These are phyloP conservation scores for Cucurbita pepo DNA, from an alignment of 306 rosid species.

Conservation along the genomic window DNA sequence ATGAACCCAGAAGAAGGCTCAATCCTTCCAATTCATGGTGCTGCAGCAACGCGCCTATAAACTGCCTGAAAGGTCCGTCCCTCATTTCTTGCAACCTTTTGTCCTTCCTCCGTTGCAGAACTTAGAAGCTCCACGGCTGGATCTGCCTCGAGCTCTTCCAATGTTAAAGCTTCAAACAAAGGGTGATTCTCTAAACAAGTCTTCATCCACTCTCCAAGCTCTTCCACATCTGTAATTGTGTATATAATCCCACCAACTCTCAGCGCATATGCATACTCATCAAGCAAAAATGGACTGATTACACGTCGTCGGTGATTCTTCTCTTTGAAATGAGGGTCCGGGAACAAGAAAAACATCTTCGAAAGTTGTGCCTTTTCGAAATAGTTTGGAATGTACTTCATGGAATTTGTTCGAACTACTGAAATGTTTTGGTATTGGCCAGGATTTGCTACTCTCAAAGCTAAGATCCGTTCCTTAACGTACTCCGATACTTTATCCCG, in stretches of 20 bases:
- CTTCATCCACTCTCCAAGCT: slow-evolving; percentile 94
- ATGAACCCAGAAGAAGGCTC: not conserved
- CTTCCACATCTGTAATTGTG: slow-evolving; percentile 90
- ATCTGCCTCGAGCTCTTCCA: slow-evolving; percentile 68
- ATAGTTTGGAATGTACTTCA: slow-evolving; percentile 91
- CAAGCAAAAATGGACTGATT: slow-evolving; percentile 70
- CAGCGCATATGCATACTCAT: slow-evolving; percentile 74
- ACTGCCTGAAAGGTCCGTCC: slow-evolving; percentile 80
- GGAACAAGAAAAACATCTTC: slow-evolving; percentile 92
- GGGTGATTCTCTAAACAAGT: slow-evolving; percentile 77
- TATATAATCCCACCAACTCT: slow-evolving; percentile 75
- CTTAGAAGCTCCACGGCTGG: slow-evolving; percentile 59
- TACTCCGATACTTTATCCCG: slow-evolving; percentile 84
- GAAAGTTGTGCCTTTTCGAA: slow-evolving; percentile 74
- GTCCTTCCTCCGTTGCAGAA: slow-evolving; percentile 94
- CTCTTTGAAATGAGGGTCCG: slow-evolving; percentile 98
- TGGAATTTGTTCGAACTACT: slow-evolving; percentile 83
- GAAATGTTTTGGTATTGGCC: slow-evolving; percentile 81
- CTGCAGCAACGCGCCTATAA: slow-evolving; percentile 42
- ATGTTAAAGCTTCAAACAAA: slow-evolving; percentile 57
- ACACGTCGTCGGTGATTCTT: slow-evolving; percentile 93
- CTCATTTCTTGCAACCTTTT: slow-evolving; percentile 84
- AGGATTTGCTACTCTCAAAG: slow-evolving; percentile 49
- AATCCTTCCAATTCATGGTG: slow-evolving; percentile 15
- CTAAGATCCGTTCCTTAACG: slow-evolving; percentile 77